Conservation (phyloP, 2,329 filamentous ascomycete species). For the Reticulascus tulasneorum region DNA sequence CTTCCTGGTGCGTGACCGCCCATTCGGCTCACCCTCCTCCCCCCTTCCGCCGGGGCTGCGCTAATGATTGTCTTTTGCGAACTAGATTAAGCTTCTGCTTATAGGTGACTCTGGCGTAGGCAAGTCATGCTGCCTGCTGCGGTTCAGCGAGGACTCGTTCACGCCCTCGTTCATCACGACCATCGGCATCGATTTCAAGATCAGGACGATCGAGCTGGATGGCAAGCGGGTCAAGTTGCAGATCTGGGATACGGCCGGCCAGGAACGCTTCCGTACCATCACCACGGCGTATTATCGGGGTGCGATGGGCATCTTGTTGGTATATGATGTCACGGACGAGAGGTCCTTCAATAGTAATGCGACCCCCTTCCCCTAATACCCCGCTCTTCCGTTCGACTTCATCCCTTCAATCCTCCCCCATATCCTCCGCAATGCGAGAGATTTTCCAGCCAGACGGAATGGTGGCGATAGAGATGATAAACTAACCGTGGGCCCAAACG, state of each 20-base stretch:
- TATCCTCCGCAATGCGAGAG: too few species aligned
- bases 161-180: conserved; percentile 98
- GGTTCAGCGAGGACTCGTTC: conserved; percentile 97
- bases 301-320: conserved; percentile 95
- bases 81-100: conserved; percentile 90
- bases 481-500: conserved; percentile 16
- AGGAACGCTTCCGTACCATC: conserved; percentile 98
- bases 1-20: conserved; percentile 71
- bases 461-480: too few species aligned
- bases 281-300: conserved; percentile 98
- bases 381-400: too few species aligned
- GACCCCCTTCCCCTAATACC: background rate
- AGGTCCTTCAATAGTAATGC: conserved; percentile 86
- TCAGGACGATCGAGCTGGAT: conserved; percentile 96
- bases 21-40: conserved; percentile 17
- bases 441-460: too few species aligned
- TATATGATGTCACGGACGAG: conserved; percentile 98
- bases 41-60: too few species aligned
- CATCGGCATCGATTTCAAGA: conserved; percentile 99
- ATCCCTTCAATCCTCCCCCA: conserved; percentile 6
- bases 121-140: conserved; percentile 94
- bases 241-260: conserved; percentile 98
- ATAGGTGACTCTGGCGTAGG: conserved; percentile 96
- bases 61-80: too few species aligned
- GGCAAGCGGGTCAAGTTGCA: conserved; percentile 98